These are phyloP conservation scores for Globisporangium barbulae DNA, from an alignment of 352 stramenopile species.

Conservation along the genomic window DNA sequence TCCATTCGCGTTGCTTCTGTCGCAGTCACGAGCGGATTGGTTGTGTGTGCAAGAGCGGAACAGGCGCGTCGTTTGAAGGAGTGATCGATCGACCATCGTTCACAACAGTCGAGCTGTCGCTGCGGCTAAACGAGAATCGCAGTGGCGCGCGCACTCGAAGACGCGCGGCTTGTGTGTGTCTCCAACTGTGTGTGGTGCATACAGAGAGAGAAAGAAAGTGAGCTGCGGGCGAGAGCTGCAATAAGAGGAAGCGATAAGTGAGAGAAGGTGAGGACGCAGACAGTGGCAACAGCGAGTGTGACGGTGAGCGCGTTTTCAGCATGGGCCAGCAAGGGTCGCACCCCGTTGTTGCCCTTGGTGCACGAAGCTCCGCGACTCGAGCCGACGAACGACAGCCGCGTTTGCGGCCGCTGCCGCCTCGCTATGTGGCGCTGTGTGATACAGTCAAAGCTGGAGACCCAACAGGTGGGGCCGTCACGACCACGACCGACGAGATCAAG, in stretches of 20 bases:
- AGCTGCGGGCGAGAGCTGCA: too few species aligned
- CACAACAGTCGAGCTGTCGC: background rate
- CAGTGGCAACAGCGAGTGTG: background rate
- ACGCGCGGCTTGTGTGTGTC: background rate
- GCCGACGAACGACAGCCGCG: background rate
- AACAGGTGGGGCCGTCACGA: conserved; percentile 20
- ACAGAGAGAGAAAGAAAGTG: background rate
- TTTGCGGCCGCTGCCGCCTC: conserved; percentile 27
- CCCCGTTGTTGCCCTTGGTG: conserved; percentile 9
- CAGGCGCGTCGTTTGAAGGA: conserved; percentile 1
- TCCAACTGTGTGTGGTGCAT: too few species aligned
- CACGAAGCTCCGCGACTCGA: conserved; percentile 2
- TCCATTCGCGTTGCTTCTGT: conserved; percentile 4
- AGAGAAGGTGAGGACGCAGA: background rate
- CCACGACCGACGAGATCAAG: conserved; percentile 50
- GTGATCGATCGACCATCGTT: background rate
- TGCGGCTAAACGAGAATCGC: background rate
- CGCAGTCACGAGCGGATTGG: background rate
- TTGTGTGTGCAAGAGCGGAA: background rate
- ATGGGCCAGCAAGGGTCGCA: conserved; percentile 68
- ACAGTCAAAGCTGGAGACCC: conserved; percentile 49
- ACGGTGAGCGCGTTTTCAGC: background rate
- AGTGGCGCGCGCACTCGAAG: background rate
- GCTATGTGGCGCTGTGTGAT: conserved; percentile 62
- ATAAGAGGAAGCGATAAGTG: background rate